phyloP scores from a whole-genome alignment of 345 rosid genomes.

The Draba incana region DNA sequence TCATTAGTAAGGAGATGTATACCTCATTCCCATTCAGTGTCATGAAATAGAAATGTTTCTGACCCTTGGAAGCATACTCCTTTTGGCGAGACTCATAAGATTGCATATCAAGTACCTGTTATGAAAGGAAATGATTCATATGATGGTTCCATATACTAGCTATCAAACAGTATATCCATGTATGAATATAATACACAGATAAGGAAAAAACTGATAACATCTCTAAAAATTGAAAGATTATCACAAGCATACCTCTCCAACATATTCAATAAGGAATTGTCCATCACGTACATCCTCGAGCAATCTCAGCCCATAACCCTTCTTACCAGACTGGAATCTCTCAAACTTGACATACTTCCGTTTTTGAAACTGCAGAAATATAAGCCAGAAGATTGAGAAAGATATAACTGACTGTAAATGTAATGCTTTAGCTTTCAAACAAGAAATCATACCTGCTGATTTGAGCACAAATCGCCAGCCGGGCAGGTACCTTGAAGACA shows the following conservation, averaged over 20 bases:
- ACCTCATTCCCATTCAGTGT: conserved; percentile 98
- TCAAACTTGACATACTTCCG: conserved; percentile 71
- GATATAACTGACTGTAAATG: conserved; percentile 26
- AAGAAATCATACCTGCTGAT: conserved; percentile 75
- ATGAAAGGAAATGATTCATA: conserved; percentile 1
- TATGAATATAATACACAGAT: conserved; percentile 1
- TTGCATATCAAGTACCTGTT: conserved; percentile 96
- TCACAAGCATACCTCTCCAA: conserved; percentile 81
- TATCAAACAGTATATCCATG: not conserved
- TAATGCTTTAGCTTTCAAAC: conserved; percentile 22
- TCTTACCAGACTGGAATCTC: conserved; percentile 84
- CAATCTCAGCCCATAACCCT: conserved; percentile 90
- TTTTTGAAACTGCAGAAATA: conserved; percentile 82
- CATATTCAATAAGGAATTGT: conserved; percentile 90
- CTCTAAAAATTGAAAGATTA: conserved; percentile 29
- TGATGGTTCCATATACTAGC: not conserved
- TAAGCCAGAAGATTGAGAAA: conserved; percentile 26
- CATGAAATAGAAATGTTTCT: conserved; percentile 99
- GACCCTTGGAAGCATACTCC: conserved; percentile 88
- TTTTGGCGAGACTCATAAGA: conserved; percentile 79
- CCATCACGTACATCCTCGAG: conserved; percentile 74
- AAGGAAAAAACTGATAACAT: conserved; percentile 20
- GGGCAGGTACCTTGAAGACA: conserved; percentile 95
- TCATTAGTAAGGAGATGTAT: conserved; percentile 31
- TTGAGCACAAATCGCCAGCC: conserved; percentile 86